These are phyloP conservation scores for Eustoma russellianum DNA, from an alignment of 257 asterid species.

Conservation along the genomic window DNA sequence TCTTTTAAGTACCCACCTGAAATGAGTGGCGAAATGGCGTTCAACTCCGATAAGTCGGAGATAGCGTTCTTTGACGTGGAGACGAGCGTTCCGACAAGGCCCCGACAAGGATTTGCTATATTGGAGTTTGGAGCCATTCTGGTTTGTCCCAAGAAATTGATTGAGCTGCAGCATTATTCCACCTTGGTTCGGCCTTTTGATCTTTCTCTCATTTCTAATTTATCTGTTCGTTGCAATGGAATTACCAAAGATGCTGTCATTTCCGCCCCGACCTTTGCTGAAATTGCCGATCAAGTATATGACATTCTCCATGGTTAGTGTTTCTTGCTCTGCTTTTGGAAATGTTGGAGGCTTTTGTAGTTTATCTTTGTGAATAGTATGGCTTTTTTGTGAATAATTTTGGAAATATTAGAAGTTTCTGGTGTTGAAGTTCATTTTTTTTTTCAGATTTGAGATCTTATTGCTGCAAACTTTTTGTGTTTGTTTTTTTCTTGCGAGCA, in stretches of 20 bases:
- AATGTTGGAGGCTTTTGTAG: background rate
- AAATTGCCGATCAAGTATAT: conserved; percentile 63
- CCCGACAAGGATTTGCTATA: conserved; percentile 59
- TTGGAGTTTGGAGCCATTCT: conserved; percentile 80
- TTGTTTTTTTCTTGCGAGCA: too few relatives aligned
- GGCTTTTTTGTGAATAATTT: background rate
- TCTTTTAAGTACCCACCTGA: too few relatives aligned
- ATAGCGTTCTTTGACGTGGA: conserved; percentile 87
- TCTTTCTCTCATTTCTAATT: conserved; percentile 49
- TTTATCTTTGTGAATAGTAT: background rate
- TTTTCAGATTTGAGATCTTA: too few relatives aligned
- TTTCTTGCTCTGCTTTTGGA: background rate
- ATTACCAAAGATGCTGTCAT: conserved; percentile 53
- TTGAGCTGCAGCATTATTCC: conserved; percentile 65
- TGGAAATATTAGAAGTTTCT: too few relatives aligned
- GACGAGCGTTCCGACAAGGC: conserved; percentile 69
- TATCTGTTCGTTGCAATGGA: conserved; percentile 76
- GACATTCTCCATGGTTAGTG: conserved; percentile 63
- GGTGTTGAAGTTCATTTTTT: too few relatives aligned
- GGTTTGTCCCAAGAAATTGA: conserved; percentile 85
- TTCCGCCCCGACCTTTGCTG: conserved; percentile 58
- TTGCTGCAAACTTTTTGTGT: too few relatives aligned
- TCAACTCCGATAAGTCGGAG: conserved; percentile 45
- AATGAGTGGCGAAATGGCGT: conserved; percentile 10
- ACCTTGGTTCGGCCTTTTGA: conserved; percentile 63